Percentiles rank a stretch among this genome's conserved stretches.
These are phyloP conservation scores for Camelina neglecta DNA, from an alignment of 345 rosid species.

Conservation along the genomic window DNA sequence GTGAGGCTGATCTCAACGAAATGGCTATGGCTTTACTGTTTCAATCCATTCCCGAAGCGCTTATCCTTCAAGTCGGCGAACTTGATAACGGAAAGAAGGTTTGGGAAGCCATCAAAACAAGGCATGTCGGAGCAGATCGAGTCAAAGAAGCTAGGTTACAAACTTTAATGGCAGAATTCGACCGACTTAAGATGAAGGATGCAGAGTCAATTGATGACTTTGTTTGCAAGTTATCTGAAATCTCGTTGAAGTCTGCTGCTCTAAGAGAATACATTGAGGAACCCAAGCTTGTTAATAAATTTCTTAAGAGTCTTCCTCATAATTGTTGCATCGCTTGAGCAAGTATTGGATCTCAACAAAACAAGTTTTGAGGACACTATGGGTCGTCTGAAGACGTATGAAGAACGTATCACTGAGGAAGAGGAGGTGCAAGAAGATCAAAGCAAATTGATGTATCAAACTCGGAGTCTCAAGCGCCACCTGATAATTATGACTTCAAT, in stretches of 20 bases:
- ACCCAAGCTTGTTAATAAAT: not conserved
- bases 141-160: not conserved
- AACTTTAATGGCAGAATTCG: not conserved
- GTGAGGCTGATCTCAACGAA: too few species aligned
- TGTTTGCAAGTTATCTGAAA: not conserved
- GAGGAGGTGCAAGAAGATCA: not conserved
- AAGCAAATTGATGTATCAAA: not conserved
- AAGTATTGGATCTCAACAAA: not conserved
- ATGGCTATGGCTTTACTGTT: not conserved
- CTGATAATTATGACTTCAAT: too few species aligned
- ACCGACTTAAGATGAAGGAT: not conserved
- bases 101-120: not conserved
- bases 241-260: fast-evolving
- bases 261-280: not conserved
- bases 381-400: not conserved
- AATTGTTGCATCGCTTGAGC: not conserved
- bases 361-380: not conserved
- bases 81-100: too few species aligned
- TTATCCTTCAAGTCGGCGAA: too few species aligned
- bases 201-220: not conserved
- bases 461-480: too few species aligned
- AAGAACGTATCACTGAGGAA: fast-evolving
- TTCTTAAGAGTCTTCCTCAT: not conserved
- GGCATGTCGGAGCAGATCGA: not conserved
- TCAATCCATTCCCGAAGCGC: not conserved